Conservation (phyloP, 2,329 filamentous ascomycete genomes). For the Trichoderma hamatum region DNA sequence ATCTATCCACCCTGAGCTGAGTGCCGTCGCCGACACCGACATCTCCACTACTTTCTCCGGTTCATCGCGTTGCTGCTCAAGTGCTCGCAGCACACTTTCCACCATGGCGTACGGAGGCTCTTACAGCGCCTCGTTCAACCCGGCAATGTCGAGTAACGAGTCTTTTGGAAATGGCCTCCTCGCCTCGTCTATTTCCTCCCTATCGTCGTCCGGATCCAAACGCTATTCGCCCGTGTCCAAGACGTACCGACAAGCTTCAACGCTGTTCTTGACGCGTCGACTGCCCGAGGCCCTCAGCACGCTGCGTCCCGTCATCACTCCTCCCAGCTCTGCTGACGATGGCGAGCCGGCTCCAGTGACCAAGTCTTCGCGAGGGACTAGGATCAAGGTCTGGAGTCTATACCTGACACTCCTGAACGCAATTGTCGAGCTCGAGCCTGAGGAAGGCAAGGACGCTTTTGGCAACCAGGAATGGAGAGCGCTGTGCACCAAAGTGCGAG, state of each 20-base stretch:
- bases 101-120: slow-evolving; percentile 51
- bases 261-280: slow-evolving; percentile 91
- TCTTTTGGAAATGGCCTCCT: slow-evolving; percentile 56
- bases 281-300: slow-evolving; percentile 87
- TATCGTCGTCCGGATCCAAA: slow-evolving; percentile 63
- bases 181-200: slow-evolving; percentile 70
- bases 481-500: slow-evolving; percentile 80
- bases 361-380: slow-evolving; percentile 75
- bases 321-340: slow-evolving; percentile 53
- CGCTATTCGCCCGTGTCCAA: slow-evolving; percentile 79
- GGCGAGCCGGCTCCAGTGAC: slow-evolving; percentile 72
- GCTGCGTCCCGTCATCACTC: slow-evolving; percentile 78
- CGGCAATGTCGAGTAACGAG: slow-evolving; percentile 44
- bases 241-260: slow-evolving; percentile 90
- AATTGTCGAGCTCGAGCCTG: slow-evolving; percentile 82
- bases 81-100: slow-evolving; percentile 2
- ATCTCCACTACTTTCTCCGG: background rate
- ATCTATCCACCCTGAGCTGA: background rate
- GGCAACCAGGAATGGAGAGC: slow-evolving; percentile 83
- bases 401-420: slow-evolving; percentile 93
- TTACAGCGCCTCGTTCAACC: slow-evolving; percentile 49
- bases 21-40: background rate
- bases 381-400: slow-evolving; percentile 96
- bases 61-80: slow-evolving; percentile 4
- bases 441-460: slow-evolving; percentile 88